These are phyloP conservation scores for Maudiozyma saulgeensis DNA, from an alignment of 805 yeast genomes.

Conservation along the genomic window DNA sequence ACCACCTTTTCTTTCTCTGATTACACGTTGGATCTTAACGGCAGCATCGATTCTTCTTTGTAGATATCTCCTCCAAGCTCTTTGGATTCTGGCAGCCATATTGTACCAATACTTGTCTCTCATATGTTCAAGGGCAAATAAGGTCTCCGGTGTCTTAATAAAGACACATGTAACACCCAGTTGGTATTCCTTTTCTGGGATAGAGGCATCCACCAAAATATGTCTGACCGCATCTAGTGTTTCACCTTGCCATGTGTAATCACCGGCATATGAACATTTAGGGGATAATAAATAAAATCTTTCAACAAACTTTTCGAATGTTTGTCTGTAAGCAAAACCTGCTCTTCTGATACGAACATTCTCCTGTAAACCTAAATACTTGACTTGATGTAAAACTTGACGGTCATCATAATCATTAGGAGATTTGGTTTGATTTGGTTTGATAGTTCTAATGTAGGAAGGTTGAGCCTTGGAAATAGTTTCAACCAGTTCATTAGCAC, in stretches of 20 bases:
- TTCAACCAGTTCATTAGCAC: slow-evolving; percentile 84
- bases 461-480: slow-evolving; percentile 89
- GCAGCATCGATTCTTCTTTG: slow-evolving; percentile 83
- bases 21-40: slow-evolving; percentile 64
- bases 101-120: slow-evolving; percentile 96
- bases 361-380: slow-evolving; percentile 91
- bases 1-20: slow-evolving; percentile 74
- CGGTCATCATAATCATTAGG: slow-evolving; percentile 82
- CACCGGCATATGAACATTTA: slow-evolving; percentile 87
- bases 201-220: slow-evolving; percentile 49
- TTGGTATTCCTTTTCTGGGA: slow-evolving; percentile 77
- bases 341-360: slow-evolving; percentile 97
- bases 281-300: slow-evolving; percentile 82
- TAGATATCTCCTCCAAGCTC: slow-evolving; percentile 86
- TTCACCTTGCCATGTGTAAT: slow-evolving; percentile 56
- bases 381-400: slow-evolving; percentile 91
- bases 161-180: slow-evolving; percentile 87
- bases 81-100: slow-evolving; percentile 95
- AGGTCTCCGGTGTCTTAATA: slow-evolving; percentile 92
- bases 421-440: slow-evolving; percentile 88
- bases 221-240: slow-evolving; percentile 44
- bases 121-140: slow-evolving; percentile 91
- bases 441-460: slow-evolving; percentile 92
- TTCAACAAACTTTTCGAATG: slow-evolving; percentile 92
- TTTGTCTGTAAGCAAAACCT: slow-evolving; percentile 95